Percentiles rank a stretch among this genome's conserved stretches.
Evolutionary conservation across 768 basidiomycete species (phyloP).

Genomic region (Macrolepiota dolichaula): DNA sequence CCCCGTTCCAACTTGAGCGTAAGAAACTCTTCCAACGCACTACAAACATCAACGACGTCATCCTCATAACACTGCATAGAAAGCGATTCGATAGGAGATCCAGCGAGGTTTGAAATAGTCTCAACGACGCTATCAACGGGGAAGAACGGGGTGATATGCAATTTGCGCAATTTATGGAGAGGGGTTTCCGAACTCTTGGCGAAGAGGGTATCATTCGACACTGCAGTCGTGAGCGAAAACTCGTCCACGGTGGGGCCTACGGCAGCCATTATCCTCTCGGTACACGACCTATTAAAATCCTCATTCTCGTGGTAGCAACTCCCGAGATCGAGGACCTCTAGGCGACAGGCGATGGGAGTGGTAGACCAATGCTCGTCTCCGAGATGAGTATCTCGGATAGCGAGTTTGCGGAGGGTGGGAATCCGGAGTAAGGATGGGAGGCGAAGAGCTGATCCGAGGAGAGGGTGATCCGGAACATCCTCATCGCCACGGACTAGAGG

Average conservation of each 20-base stretch:
- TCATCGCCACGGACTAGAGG: conserved; percentile 62
- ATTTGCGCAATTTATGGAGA: conserved; percentile 45
- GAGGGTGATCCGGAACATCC: conserved; percentile 53
- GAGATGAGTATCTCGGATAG: conserved; percentile 69
- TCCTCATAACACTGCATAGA: conserved; percentile 60
- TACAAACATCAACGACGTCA: conserved; percentile 59
- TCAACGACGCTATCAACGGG: conserved; percentile 58
- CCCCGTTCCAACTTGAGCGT: conserved; percentile 46
- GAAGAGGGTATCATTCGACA: conserved; percentile 36
- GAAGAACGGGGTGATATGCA: conserved; percentile 62
- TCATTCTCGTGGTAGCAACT: conserved; percentile 53
- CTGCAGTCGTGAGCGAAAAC: conserved; percentile 49
- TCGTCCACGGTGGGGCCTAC: conserved; percentile 53
- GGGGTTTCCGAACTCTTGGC: conserved; percentile 42
- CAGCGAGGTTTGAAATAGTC: conserved; percentile 55
- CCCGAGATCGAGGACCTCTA: conserved; percentile 56
- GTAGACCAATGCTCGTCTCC: conserved; percentile 58
- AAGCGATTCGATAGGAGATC: conserved; percentile 55
- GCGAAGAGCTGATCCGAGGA: conserved; percentile 52
- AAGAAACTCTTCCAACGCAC: conserved; percentile 55
- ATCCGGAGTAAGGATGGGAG: conserved; percentile 67
- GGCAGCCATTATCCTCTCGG: conserved; percentile 58
- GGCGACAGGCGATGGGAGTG: conserved; percentile 45
- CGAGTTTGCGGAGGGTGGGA: conserved; percentile 56
- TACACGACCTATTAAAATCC: conserved; percentile 50